A percentile compares a stretch with the other conserved stretches of the same genome.
phyloP scores from a whole-genome alignment of 805 yeast species.

The Yarrowia divulgata region DNA sequence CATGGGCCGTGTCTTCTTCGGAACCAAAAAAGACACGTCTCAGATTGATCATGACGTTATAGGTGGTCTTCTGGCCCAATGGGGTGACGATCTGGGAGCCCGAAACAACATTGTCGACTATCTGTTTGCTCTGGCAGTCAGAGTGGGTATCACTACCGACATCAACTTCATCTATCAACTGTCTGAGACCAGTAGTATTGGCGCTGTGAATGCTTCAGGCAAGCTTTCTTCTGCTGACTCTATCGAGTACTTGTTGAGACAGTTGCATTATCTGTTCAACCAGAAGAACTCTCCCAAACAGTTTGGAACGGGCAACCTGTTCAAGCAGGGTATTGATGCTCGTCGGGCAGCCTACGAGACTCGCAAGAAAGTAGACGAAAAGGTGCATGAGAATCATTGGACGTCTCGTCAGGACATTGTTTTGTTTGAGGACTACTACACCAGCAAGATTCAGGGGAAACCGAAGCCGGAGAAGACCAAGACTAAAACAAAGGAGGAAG shows the following conservation, averaged over 20 bases:
- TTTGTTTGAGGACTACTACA: constrained; percentile 17
- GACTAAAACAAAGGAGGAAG: background rate
- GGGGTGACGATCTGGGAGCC: constrained; percentile 31
- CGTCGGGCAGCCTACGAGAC: background rate
- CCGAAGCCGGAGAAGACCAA: background rate
- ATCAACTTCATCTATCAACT: background rate
- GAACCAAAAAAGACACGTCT: constrained; percentile 28
- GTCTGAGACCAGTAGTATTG: constrained; percentile 20
- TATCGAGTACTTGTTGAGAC: constrained; percentile 4
- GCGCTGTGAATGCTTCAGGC: constrained; percentile 2
- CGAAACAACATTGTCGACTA: constrained; percentile 23
- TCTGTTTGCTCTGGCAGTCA: constrained; percentile 17
- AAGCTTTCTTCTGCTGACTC: constrained; percentile 10
- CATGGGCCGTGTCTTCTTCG: constrained; percentile 33
- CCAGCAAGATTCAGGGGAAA: background rate
- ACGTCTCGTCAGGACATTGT: constrained; percentile 2
- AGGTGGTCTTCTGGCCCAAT: constrained; percentile 10
- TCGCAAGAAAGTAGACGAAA: background rate
- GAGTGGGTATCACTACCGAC: background rate
- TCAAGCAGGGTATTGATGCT: constrained; percentile 25
- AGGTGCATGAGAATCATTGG: constrained; percentile 12
- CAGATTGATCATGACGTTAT: constrained; percentile 11
- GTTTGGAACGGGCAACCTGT: constrained; percentile 11
- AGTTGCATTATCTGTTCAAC: constrained; percentile 2
- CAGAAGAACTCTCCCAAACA: background rate